A percentile compares a stretch with the other conserved stretches of the same genome.
Conservation (phyloP, 2,329 filamentous ascomycete species). For the Aureobasidium zeae region DNA sequence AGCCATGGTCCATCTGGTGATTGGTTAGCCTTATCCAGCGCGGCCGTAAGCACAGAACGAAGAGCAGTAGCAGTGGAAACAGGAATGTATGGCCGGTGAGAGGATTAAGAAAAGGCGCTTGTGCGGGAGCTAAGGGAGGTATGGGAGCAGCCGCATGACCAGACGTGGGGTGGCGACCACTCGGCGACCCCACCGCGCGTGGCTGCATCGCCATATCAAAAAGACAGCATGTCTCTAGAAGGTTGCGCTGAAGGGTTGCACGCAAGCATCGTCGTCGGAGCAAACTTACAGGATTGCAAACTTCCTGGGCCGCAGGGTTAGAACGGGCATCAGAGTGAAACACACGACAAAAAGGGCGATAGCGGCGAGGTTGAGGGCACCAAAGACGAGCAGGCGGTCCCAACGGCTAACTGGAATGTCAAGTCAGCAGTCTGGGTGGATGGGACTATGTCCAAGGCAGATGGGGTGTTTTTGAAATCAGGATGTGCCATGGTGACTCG, state of each 20-base stretch:
- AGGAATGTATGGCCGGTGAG: slow-evolving; percentile 15
- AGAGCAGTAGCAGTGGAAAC: slow-evolving; percentile 5
- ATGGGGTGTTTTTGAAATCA: too few relatives aligned
- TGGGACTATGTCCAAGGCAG: slow-evolving; percentile 7
- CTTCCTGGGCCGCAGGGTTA: slow-evolving; percentile 75
- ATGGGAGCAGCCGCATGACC: slow-evolving; percentile 20
- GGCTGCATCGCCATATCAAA: slow-evolving; percentile 14
- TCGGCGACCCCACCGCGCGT: slow-evolving; percentile 12
- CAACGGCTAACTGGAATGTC: slow-evolving; percentile 73
- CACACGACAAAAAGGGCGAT: slow-evolving; percentile 87
- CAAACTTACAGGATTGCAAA: slow-evolving; percentile 93
- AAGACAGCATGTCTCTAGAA: too few relatives aligned
- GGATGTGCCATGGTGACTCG: slow-evolving; percentile 22
- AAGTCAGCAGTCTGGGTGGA: slow-evolving; percentile 12
- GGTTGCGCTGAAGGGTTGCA: too few relatives aligned
- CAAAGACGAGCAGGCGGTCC: slow-evolving; percentile 91
- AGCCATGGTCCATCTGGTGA: slow-evolving; percentile 81
- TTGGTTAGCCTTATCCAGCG: slow-evolving; percentile 28
- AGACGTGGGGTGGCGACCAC: slow-evolving; percentile 13
- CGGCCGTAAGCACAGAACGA: slow-evolving; percentile 16
- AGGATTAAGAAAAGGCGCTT: slow-evolving; percentile 11
- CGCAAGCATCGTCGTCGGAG: too few relatives aligned
- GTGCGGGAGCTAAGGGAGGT: slow-evolving; percentile 18
- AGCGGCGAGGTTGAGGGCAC: slow-evolving; percentile 79
- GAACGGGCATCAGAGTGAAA: slow-evolving; percentile 79